Conservation (phyloP, 805 yeast genomes). For the Wickerhamomyces subpelliculosus region DNA sequence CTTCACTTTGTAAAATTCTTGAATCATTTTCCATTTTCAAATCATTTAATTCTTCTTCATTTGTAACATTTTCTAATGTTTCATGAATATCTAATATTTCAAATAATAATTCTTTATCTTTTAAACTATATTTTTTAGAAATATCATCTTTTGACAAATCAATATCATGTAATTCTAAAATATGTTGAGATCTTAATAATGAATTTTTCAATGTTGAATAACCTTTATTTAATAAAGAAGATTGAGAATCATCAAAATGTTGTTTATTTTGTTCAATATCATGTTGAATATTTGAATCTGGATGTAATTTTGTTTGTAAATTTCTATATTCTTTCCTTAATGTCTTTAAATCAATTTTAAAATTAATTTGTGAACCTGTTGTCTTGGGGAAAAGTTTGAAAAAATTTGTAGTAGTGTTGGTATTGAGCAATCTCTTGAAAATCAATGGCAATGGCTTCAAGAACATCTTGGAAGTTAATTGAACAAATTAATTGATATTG, state of each 20-base stretch:
- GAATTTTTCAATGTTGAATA: conserved; percentile 69
- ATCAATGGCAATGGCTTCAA: not conserved
- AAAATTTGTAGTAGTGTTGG: conserved; percentile 25
- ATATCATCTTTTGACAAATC: conserved; percentile 58
- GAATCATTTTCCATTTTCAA: conserved; percentile 49
- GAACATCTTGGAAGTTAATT: too few species aligned
- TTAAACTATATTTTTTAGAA: conserved; percentile 35
- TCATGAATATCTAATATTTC: conserved; percentile 83
- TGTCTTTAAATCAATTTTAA: conserved; percentile 44
- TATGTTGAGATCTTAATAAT: conserved; percentile 58
- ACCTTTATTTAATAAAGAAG: conserved; percentile 67
- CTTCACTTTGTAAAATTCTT: conserved; percentile 43
- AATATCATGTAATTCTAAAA: conserved; percentile 37
- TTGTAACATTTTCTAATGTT: conserved; percentile 57
- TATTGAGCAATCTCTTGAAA: conserved; percentile 7
- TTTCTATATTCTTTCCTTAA: conserved; percentile 70
- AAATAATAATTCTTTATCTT: conserved; percentile 57
- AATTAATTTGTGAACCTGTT: conserved; percentile 62
- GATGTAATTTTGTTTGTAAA: conserved; percentile 73
- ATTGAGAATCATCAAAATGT: conserved; percentile 25
- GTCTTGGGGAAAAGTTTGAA: conserved; percentile 72
- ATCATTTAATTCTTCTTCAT: conserved; percentile 48
- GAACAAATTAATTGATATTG: too few species aligned
- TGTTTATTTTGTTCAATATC: conserved; percentile 16
- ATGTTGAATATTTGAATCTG: conserved; percentile 47